These are phyloP conservation scores for Rhizophora apiculata DNA, from an alignment of 345 rosid genomes.

Conservation along the genomic window DNA sequence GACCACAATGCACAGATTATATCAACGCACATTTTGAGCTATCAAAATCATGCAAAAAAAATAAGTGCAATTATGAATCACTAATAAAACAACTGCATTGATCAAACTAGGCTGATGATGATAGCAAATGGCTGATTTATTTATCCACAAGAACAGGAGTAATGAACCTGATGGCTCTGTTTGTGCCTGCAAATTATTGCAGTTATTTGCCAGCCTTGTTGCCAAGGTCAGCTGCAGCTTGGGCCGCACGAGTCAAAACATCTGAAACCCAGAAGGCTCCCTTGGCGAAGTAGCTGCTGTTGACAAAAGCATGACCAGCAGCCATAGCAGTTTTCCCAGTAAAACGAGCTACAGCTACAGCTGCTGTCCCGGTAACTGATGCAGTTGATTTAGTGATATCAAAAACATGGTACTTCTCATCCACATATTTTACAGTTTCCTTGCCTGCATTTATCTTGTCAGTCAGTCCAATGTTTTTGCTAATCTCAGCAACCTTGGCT, in stretches of 20 bases:
- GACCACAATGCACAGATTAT: too few species aligned
- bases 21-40: too few species aligned
- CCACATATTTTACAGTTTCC: conserved; percentile 59
- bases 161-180: neutral
- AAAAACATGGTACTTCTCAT: conserved; percentile 60
- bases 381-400: conserved; percentile 67
- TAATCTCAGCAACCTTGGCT: conserved; percentile 61
- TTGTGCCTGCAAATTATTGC: neutral
- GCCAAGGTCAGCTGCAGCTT: conserved; percentile 69
- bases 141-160: conserved; percentile 1
- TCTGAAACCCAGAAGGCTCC: conserved; percentile 86
- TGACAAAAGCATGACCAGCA: conserved; percentile 58
- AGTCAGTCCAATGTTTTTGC: conserved; percentile 65
- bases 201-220: conserved; percentile 36
- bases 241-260: conserved; percentile 55
- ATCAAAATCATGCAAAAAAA: too few species aligned
- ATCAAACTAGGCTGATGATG: too few species aligned
- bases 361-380: conserved; percentile 66
- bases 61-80: too few species aligned
- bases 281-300: conserved; percentile 72
- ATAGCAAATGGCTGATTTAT: neutral
- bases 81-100: too few species aligned
- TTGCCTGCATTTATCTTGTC: conserved; percentile 54
- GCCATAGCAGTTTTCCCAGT: conserved; percentile 63
- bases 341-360: conserved; percentile 54